Base-by-base conservation (phyloP, 176 grass and related monocot species). In the Oryza punctata region DNA sequence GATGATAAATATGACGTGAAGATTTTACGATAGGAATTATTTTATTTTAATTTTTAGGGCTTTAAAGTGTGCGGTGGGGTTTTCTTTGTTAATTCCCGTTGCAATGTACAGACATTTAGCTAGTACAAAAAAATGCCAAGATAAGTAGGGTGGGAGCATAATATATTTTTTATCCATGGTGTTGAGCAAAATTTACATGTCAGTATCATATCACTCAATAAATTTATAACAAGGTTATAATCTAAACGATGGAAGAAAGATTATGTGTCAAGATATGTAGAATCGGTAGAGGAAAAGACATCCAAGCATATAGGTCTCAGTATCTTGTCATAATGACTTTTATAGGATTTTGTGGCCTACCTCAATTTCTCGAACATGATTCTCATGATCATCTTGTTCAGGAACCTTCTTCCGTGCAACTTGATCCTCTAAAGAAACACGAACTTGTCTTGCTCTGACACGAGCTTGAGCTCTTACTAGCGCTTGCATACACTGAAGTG, bases 401-500 rank as follows among this genome's bases (percentile, higher is more conserved):
- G 91, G 89, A 82, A 79, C 32, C 78, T 65, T 86, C 78, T 90
- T 92, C 70, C 68, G 43, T 32, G 78, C 81, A 63, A 85, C 66
- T 81, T 96, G 96, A 81, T 81, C 94, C 89, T 99, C 90, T 78
- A 99, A 85, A 45, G 93, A 78, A 80, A 92, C 89, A 45, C 88
- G 86, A 82, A 90, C 96, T 87, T 92, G 80, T 46, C 91, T 93
- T 66, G 93, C 91, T 78, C 93, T 85, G 18, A 96, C 89, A 90
- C 93, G 91, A 82, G 96, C 91, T 85, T 99, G 89, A 43, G 91
- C 96, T 91, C 90, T 82, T 77, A 96, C 89, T 64, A 99, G 70
- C 6, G 75, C 91, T 79, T 94, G 96, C 89, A 96, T 99, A 83
- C 96, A 99, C 13, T 92, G 86, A 83, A 96, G 93, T 54, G 96